A percentile compares a stretch with the other conserved stretches of the same genome.
Conservation (phyloP, 148 eudicot genomes). For the Spergularia bocconei region DNA sequence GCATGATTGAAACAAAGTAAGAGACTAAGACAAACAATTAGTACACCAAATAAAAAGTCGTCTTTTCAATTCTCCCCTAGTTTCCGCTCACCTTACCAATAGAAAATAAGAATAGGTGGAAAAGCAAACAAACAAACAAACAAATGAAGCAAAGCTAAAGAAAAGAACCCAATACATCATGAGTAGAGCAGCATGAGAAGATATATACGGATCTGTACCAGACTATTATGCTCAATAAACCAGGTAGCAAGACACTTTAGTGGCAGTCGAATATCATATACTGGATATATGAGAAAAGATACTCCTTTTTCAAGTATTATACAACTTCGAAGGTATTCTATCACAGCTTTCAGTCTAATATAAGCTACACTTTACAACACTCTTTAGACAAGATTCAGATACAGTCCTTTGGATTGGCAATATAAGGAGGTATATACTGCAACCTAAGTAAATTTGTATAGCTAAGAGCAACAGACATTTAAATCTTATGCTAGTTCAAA, state of each 20-base stretch:
- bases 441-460: conserved; percentile 15
- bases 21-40: too few species aligned
- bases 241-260: conserved; percentile 2
- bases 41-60: too few species aligned
- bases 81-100: too few species aligned
- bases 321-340: conserved; percentile 14
- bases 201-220: too few species aligned
- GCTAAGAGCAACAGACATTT: conserved; percentile 6
- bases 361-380: conserved; percentile 26
- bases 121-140: too few species aligned
- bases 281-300: conserved; percentile 5
- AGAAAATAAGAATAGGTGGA: too few species aligned
- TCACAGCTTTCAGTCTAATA: conserved; percentile 15
- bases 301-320: conserved; percentile 14
- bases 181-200: too few species aligned
- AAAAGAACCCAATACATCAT: not conserved
- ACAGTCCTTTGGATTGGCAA: not conserved
- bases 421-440: not conserved
- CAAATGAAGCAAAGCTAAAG: too few species aligned
- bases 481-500: conserved; percentile 14
- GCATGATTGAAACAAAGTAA: too few species aligned
- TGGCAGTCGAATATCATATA: conserved; percentile 2
- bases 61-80: too few species aligned
- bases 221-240: not conserved
- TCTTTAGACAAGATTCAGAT: conserved; percentile 12